Conservation (phyloP, 768 basidiomycete genomes). For the Boletus patriciae region DNA sequence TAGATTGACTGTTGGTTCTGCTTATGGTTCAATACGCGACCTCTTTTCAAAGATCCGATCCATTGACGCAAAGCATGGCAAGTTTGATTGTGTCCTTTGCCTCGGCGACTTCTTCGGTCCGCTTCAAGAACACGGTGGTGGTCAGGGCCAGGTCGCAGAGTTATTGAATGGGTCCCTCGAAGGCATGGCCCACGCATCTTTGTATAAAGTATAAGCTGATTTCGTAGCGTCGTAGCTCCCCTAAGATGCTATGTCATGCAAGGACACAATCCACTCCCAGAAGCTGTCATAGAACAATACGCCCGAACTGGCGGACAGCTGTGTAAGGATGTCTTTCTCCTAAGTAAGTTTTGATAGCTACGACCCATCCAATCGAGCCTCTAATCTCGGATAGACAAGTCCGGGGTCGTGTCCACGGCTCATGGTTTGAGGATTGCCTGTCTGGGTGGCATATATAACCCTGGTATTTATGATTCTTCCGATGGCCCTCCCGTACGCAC, state of each 20-base stretch:
- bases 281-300: slow-evolving; percentile 70
- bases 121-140: slow-evolving; percentile 34
- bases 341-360: slow-evolving; percentile 56
- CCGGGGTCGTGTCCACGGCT: slow-evolving; percentile 73
- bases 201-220: slow-evolving; percentile 6
- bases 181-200: slow-evolving; percentile 42
- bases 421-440: slow-evolving; percentile 84
- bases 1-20: slow-evolving; percentile 79
- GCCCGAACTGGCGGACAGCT: slow-evolving; percentile 76
- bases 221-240: slow-evolving; percentile 55
- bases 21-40: slow-evolving; percentile 68
- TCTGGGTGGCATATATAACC: slow-evolving; percentile 75
- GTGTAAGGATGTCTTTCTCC: slow-evolving; percentile 76
- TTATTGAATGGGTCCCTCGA: slow-evolving; percentile 67
- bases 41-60: slow-evolving; percentile 78
- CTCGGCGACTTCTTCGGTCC: slow-evolving; percentile 85
- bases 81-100: slow-evolving; percentile 83
- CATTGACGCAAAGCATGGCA: slow-evolving; percentile 90
- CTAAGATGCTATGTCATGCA: slow-evolving; percentile 93
- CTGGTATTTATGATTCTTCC: slow-evolving; percentile 54
- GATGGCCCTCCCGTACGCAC: slow-evolving; percentile 63
- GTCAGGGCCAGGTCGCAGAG: slow-evolving; percentile 53
- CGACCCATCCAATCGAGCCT: not conserved
- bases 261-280: slow-evolving; percentile 74
- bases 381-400: slow-evolving; percentile 60